These are phyloP conservation scores for Lunasporangiospora selenospora DNA, from an alignment of 192 early-diverging fungal species.

Conservation along the genomic window DNA sequence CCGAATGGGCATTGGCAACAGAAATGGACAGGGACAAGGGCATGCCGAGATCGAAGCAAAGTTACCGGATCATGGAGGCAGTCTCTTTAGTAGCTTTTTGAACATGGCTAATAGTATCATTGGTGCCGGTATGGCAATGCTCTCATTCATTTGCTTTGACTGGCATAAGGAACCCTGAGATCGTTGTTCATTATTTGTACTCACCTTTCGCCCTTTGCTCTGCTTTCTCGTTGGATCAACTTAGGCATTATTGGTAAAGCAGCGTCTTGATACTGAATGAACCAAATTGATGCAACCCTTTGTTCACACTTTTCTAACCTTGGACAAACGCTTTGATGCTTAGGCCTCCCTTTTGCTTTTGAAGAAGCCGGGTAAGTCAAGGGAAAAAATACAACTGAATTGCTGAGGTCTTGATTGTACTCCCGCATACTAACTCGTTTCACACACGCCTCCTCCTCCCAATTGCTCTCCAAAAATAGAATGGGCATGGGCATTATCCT, in stretches of 20 bases:
- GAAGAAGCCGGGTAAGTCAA: slow-evolving; percentile 76
- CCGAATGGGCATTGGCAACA: slow-evolving; percentile 43
- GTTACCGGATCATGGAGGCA: slow-evolving; percentile 61
- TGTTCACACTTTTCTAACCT: too few relatives aligned
- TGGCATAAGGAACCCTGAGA: too few relatives aligned
- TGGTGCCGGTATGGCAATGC: slow-evolving; percentile 72
- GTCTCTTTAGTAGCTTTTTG: slow-evolving; percentile 65
- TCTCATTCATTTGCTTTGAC: neutral
- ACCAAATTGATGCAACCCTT: too few relatives aligned
- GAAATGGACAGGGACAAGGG: slow-evolving; percentile 3
- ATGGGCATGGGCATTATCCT: slow-evolving; percentile 58
- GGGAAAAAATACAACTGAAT: too few relatives aligned
- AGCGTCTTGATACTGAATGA: too few relatives aligned
- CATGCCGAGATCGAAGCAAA: slow-evolving; percentile 18
- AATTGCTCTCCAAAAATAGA: slow-evolving; percentile 53
- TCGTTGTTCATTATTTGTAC: too few relatives aligned
- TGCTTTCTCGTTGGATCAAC: neutral
- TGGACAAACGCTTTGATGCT: too few relatives aligned
- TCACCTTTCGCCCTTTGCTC: neutral
- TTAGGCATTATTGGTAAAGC: slow-evolving; percentile 34
- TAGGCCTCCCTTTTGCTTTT: slow-evolving; percentile 88
- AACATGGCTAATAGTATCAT: slow-evolving; percentile 96
- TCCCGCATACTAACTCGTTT: too few relatives aligned
- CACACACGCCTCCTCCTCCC: slow-evolving; percentile 61
- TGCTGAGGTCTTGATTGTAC: too few relatives aligned